phyloP scores from a whole-genome alignment of 73 alveolate genomes.

The Symbiodinium pilosum region DNA sequence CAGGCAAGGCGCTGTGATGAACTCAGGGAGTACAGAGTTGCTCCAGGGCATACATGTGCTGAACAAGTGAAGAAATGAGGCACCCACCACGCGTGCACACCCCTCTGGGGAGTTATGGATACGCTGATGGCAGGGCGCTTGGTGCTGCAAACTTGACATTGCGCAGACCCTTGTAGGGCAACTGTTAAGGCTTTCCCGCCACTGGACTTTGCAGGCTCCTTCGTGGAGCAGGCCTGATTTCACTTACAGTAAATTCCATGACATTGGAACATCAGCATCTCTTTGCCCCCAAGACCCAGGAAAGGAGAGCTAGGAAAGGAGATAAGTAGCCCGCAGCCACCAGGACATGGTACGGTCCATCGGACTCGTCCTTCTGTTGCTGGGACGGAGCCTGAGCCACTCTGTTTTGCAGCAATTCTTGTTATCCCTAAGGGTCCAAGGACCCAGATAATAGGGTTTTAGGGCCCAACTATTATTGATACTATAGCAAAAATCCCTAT shows the following conservation, averaged over 20 bases:
- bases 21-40: neutral
- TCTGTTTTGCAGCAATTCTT: no score
- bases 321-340: no score
- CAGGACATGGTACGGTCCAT: neutral
- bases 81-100: slow-evolving; percentile 68
- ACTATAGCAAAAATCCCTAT: no score
- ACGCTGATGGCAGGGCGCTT: neutral
- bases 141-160: neutral
- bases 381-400: neutral
- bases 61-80: no score
- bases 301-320: no score
- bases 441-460: no score
- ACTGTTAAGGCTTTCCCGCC: slow-evolving; percentile 83
- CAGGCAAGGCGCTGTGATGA: neutral
- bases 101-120: slow-evolving; percentile 48
- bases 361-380: neutral
- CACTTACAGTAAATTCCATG: no score
- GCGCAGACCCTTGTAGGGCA: neutral
- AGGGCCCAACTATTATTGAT: no score
- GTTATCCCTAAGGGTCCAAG: no score
- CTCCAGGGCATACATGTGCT: no score
- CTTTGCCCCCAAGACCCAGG: no score
- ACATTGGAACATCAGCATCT: no score
- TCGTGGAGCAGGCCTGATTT: slow-evolving; percentile 40
- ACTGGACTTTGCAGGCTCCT: slow-evolving; percentile 61